These are phyloP conservation scores for Globisporangium perplexum DNA, from an alignment of 352 stramenopile genomes.

Conservation along the genomic window DNA sequence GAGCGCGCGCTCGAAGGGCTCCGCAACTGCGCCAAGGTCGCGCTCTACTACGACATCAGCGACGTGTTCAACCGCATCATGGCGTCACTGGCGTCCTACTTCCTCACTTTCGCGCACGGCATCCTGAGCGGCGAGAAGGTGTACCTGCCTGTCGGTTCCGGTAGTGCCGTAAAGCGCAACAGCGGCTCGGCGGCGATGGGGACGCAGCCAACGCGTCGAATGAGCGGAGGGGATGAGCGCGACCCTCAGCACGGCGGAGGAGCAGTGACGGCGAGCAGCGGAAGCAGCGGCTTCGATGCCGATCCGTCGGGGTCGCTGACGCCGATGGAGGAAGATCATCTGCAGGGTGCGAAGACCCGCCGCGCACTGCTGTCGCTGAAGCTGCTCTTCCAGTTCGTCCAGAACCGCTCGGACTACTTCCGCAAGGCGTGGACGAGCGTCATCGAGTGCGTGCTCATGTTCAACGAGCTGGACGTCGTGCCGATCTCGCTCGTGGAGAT, in stretches of 20 bases:
- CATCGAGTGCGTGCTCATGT: constrained; percentile 84
- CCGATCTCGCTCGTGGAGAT: constrained; percentile 85
- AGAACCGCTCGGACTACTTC: constrained; percentile 74
- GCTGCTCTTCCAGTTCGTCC: constrained; percentile 80
- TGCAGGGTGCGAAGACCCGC: constrained; percentile 68
- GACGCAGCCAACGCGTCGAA: background rate
- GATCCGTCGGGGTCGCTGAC: background rate
- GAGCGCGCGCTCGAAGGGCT: constrained; percentile 74
- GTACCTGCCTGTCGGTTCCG: constrained; percentile 50
- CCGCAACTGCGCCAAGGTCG: constrained; percentile 80
- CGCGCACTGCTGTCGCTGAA: constrained; percentile 73
- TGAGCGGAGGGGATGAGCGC: background rate
- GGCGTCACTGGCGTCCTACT: constrained; percentile 71
- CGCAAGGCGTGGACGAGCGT: constrained; percentile 77
- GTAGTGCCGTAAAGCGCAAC: constrained; percentile 15
- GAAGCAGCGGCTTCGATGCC: background rate
- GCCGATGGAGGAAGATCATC: constrained; percentile 51
- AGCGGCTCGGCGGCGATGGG: background rate
- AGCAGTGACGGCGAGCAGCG: background rate
- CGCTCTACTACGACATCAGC: constrained; percentile 77
- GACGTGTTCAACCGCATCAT: constrained; percentile 84
- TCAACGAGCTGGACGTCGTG: constrained; percentile 83
- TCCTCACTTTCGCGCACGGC: constrained; percentile 79
- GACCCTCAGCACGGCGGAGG: background rate
- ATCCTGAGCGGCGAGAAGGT: constrained; percentile 83